A percentile compares a stretch with the other conserved stretches of the same genome.
Evolutionary conservation across 225 moss, liverwort and hornwort genomes (phyloP).

Genomic region (Pseudisothecium myosuroides): DNA sequence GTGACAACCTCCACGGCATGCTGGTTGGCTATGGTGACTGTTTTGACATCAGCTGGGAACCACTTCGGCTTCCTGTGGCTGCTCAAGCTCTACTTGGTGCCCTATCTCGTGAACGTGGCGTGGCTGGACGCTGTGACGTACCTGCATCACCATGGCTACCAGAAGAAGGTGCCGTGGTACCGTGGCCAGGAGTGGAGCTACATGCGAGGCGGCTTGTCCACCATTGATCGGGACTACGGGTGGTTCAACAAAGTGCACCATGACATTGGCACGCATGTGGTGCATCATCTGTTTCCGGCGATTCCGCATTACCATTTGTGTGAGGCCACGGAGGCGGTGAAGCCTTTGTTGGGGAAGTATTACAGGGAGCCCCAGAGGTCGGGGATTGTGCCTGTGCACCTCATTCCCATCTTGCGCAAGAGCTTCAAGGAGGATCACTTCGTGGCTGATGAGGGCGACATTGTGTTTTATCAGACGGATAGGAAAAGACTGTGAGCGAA

Average conservation of each 20-base stretch:
- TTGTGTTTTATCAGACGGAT: slow-evolving; percentile 39
- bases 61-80: slow-evolving; percentile 21
- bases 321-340: slow-evolving; percentile 40
- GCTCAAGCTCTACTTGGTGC: slow-evolving; percentile 46
- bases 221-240: slow-evolving; percentile 47
- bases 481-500: neutral
- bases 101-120: slow-evolving; percentile 39
- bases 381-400: slow-evolving; percentile 12
- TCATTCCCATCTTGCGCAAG: slow-evolving; percentile 10
- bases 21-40: slow-evolving; percentile 18
- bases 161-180: slow-evolving; percentile 63
- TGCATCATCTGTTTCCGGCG: slow-evolving; percentile 39
- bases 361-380: slow-evolving; percentile 41
- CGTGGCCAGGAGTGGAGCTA: slow-evolving; percentile 60
- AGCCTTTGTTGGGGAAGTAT: slow-evolving; percentile 33
- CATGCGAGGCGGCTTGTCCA: slow-evolving; percentile 48
- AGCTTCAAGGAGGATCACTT: slow-evolving; percentile 44
- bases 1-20: slow-evolving; percentile 36
- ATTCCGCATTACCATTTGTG: slow-evolving; percentile 41
- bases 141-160: slow-evolving; percentile 60
- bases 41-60: neutral
- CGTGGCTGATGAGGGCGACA: slow-evolving; percentile 38
- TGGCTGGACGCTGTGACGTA: slow-evolving; percentile 55
- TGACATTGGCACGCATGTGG: slow-evolving; percentile 49
- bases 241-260: slow-evolving; percentile 44